Evolutionary conservation across 2,329 filamentous ascomycete species (phyloP).

Genomic region (Cytospora leucostoma): DNA sequence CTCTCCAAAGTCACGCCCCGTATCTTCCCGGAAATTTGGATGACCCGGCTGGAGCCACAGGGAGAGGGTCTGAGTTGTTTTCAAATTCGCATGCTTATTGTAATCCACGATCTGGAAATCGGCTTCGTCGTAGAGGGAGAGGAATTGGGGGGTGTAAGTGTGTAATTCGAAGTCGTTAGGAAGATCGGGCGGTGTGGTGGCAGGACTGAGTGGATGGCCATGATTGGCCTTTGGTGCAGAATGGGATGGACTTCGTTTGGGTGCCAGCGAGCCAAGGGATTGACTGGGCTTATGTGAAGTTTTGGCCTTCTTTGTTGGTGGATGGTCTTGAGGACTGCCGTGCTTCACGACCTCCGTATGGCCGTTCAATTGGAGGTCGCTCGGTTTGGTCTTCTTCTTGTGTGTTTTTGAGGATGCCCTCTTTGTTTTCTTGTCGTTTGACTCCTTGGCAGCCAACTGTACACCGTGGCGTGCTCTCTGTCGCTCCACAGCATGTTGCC

Average conservation of each 20-base stretch:
- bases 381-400: constrained; percentile 31
- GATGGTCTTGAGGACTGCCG: constrained; percentile 48
- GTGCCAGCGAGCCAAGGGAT: constrained; percentile 70
- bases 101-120: constrained; percentile 62
- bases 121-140: constrained; percentile 69
- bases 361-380: constrained; percentile 63
- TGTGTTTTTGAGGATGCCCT: constrained; percentile 57
- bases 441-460: constrained; percentile 47
- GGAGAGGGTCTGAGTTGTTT: constrained; percentile 72
- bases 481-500: constrained; percentile 72
- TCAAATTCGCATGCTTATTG: constrained; percentile 77
- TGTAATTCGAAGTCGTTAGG: constrained; percentile 65
- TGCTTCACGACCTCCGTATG: constrained; percentile 59
- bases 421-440: constrained; percentile 70
- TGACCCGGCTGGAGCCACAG: constrained; percentile 73
- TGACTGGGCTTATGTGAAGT: constrained; percentile 77
- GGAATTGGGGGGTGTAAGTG: constrained; percentile 74
- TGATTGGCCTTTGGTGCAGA: constrained; percentile 62
- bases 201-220: constrained; percentile 69
- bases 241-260: constrained; percentile 65
- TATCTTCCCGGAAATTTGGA: constrained; percentile 66
- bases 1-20: constrained; percentile 64
- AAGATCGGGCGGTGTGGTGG: constrained; percentile 70
- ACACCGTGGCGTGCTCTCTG: constrained; percentile 60
- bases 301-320: constrained; percentile 77